Percentiles rank a stretch among this genome's conserved stretches.
Evolutionary conservation across 2,329 filamentous ascomycete species (phyloP).

Genomic region (Colletotrichum caudatum): DNA sequence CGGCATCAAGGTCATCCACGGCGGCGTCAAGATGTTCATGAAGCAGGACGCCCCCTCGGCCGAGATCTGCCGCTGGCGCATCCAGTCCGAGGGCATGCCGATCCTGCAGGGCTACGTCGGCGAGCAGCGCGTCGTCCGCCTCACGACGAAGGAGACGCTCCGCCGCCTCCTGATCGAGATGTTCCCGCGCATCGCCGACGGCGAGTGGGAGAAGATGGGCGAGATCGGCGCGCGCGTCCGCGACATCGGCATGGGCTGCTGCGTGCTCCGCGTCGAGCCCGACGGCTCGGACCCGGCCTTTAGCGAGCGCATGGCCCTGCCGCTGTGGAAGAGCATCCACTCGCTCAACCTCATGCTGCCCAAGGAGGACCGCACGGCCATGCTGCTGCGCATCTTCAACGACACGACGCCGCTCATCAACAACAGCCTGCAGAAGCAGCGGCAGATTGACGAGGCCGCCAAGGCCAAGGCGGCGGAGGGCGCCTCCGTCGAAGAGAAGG

Average conservation of each 20-base stretch:
- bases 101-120: constrained; percentile 93
- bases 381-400: constrained; percentile 92
- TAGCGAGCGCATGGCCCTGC: constrained; percentile 85
- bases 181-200: constrained; percentile 88
- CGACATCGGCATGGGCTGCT: constrained; percentile 90
- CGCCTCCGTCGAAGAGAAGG: constrained; percentile 42
- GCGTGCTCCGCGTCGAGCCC: constrained; percentile 86
- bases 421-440: constrained; percentile 65
- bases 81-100: constrained; percentile 93
- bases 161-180: constrained; percentile 89
- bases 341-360: constrained; percentile 97
- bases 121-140: constrained; percentile 77
- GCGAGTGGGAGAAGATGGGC: constrained; percentile 79
- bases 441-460: constrained; percentile 49
- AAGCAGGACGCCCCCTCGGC: constrained; percentile 93
- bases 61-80: constrained; percentile 91
- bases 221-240: constrained; percentile 89
- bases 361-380: constrained; percentile 93
- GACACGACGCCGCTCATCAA: constrained; percentile 88
- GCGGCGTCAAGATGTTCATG: constrained; percentile 98
- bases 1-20: constrained; percentile 95
- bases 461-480: constrained; percentile 51
- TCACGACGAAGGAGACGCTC: constrained; percentile 84
- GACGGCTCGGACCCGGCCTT: constrained; percentile 72
- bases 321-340: constrained; percentile 92